Conservation (phyloP, 164 flowering plant species). For the Houttuynia cordata region DNA sequence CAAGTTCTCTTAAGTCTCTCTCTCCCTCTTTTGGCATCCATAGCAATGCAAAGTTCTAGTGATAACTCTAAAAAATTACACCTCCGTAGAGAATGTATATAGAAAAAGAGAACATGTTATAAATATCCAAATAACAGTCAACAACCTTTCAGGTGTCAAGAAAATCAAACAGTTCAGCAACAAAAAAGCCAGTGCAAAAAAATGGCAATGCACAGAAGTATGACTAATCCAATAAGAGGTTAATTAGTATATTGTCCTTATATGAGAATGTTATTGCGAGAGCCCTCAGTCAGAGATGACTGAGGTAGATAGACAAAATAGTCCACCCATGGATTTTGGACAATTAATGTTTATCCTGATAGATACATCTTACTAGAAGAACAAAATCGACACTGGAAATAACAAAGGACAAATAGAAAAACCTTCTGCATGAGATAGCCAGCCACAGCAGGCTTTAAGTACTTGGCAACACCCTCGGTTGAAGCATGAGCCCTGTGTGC, state of each 20-base stretch:
- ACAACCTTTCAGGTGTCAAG: background rate
- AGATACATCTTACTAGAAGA: background rate
- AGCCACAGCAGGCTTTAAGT: slow-evolving; percentile 80
- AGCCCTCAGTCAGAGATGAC: too few relatives aligned
- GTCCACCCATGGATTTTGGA: too few relatives aligned
- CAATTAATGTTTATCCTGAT: background rate
- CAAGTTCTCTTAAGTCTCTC: too few relatives aligned
- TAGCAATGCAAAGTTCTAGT: too few relatives aligned
- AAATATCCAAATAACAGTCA: background rate
- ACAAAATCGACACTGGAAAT: background rate
- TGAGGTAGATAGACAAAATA: too few relatives aligned
- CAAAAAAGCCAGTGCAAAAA: background rate
- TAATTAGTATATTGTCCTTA: too few relatives aligned
- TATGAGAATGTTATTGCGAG: too few relatives aligned
- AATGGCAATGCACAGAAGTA: background rate
- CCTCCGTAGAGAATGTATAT: background rate
- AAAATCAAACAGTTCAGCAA: background rate
- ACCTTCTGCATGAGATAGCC: slow-evolving; percentile 86
- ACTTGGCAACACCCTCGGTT: slow-evolving; percentile 76
- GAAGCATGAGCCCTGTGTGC: slow-evolving; percentile 93
- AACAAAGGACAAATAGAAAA: background rate
- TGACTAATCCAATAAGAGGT: too few relatives aligned
- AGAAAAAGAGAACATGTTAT: background rate
- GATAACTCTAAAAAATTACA: background rate
- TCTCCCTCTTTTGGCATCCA: too few relatives aligned